These are phyloP conservation scores for Apiotrichum montevideense DNA, from an alignment of 1,284 basidiomycete species.

Conservation along the genomic window DNA sequence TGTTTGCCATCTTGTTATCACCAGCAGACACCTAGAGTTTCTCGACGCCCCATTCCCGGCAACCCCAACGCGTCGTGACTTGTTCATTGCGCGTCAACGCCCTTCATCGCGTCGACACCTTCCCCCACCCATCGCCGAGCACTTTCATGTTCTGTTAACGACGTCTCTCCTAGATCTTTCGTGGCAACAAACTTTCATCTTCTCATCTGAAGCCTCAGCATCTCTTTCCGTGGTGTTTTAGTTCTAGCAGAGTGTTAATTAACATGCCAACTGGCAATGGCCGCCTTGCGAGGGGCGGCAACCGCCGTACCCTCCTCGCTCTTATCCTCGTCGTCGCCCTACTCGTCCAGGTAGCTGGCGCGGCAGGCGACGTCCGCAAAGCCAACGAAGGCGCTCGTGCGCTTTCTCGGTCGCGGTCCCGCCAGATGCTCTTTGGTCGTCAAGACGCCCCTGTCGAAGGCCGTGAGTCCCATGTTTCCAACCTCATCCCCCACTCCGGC, in stretches of 20 bases:
- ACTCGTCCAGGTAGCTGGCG: conserved; percentile 4
- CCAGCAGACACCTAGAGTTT: no score
- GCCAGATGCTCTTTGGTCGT: neutral
- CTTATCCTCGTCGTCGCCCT: conserved; percentile 10
- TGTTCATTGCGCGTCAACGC: no score
- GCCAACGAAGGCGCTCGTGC: neutral
- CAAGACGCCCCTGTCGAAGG: neutral
- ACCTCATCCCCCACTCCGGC: no score
- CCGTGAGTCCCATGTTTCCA: neutral
- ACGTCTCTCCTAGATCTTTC: no score
- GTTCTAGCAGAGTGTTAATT: no score
- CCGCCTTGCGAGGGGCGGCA: conserved; percentile 12
- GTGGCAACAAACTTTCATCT: no score
- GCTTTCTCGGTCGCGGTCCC: neutral
- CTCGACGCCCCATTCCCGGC: no score
- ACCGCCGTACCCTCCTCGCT: conserved; percentile 10
- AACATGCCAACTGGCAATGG: conserved; percentile 10
- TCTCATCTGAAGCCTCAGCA: no score
- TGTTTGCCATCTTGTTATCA: no score
- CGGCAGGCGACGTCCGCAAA: neutral
- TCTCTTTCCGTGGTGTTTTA: no score
- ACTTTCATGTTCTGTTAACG: neutral
- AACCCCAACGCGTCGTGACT: no score
- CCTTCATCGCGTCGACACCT: no score
- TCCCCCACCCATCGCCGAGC: neutral